A percentile compares a stretch with the other conserved stretches of the same genome.
phyloP scores from a whole-genome alignment of 1,284 basidiomycete species.

The Waitea zeae region DNA sequence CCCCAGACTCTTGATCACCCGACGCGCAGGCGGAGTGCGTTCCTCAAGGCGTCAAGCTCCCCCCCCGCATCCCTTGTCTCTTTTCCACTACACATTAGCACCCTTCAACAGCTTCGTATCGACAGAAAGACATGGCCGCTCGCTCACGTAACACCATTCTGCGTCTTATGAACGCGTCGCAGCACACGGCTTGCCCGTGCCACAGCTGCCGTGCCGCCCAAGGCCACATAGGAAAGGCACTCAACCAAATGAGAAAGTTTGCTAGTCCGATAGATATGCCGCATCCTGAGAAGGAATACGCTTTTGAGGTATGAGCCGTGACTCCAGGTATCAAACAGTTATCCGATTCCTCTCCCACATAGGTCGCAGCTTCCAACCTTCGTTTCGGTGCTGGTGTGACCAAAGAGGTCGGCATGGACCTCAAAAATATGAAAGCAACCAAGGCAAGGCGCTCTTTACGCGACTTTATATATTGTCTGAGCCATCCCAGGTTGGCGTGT shows the following conservation, averaged over 20 bases:
- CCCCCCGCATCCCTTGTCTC: no score
- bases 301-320: conserved; percentile 93
- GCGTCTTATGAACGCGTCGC: conserved; percentile 54
- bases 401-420: conserved; percentile 84
- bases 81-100: no score
- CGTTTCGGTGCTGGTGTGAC: conserved; percentile 85
- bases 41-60: no score
- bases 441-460: conserved; percentile 28
- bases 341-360: no score
- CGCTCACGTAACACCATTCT: conserved; percentile 43
- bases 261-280: conserved; percentile 83
- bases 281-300: conserved; percentile 78
- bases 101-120: no score
- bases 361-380: conserved; percentile 83
- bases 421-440: conserved; percentile 77
- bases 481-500: conserved; percentile 66
- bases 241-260: conserved; percentile 50
- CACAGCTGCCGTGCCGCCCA: conserved; percentile 37
- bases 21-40: no score
- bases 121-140: conserved; percentile 43
- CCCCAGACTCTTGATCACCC: no score
- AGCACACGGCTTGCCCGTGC: conserved; percentile 60
- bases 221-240: conserved; percentile 22
- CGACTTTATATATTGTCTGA: conserved; percentile 11
- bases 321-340: conserved; percentile 4